Base-by-base conservation (phyloP, 306 rosid genomes). In the Dicorynia guianensis region DNA sequence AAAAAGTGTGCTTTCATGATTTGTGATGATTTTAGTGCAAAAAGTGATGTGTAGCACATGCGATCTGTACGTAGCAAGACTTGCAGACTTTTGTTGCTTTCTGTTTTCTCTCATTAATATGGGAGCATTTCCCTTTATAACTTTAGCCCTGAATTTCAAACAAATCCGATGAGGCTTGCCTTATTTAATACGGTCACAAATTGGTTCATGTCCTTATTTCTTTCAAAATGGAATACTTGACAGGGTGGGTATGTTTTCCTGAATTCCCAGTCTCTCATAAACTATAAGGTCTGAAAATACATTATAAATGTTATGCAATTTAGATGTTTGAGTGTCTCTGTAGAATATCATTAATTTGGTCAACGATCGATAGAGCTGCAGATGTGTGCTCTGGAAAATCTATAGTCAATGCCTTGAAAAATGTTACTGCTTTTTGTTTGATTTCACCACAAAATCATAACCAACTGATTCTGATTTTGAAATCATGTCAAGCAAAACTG, bases 371-470 rank as follows among this genome's bases (percentile, higher is more conserved):
- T n/a, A n/a, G n/a, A n/a, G n/a, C n/a, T n/a, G 30, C 30, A 1
- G 30, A 25, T 25, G 30, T 25, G 30, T 25, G 30, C 30, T 1
- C 30, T 25, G 30, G 30, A 71, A 78, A 77, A 82, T 33, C 30
- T 25, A 57, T 44, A 63, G 81, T 83, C 85, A 80, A 68, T 80
- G 76, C 70, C 79, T 81, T 85, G 83, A 78, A 81, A 25, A 66
- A 77, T 76, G 83, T 11, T 56, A 36, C 61, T 19, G 18, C 30
- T 69, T 34, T 50, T 56, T 66, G 69, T 53, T 49, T 74, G 54
- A 14, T 78, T 81, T 78, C 82, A 69, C 76, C 83, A 60, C 79
- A 81, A 79, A 56, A 82, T 76, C 89, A 71, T 79, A 84, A 84
- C 84, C 4, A 82, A 81, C 82, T 65, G 85, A 84, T 79, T 74